phyloP scores from a whole-genome alignment of 495 filamentous ascomycete species.

The Lepraria neglecta region DNA sequence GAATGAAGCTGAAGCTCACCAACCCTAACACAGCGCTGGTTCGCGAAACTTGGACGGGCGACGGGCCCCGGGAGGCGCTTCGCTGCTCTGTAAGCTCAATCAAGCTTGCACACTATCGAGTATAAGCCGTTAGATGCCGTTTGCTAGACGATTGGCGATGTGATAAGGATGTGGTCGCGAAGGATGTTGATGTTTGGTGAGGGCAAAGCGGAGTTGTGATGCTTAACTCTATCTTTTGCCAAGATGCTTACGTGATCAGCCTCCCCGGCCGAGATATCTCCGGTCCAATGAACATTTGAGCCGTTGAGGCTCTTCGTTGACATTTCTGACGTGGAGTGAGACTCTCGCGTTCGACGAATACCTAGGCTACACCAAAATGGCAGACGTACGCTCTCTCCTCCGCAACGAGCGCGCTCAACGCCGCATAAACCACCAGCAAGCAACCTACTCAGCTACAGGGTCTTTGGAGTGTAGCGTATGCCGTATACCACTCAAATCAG shows the following conservation, averaged over 20 bases:
- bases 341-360: background rate
- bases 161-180: slow-evolving; percentile 3
- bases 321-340: background rate
- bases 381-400: slow-evolving; percentile 75
- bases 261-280: no score
- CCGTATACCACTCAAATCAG: slow-evolving; percentile 51
- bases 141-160: background rate
- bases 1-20: slow-evolving; percentile 11
- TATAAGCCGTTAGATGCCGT: background rate
- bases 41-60: background rate
- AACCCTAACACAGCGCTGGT: slow-evolving; percentile 12
- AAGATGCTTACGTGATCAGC: no score
- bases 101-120: background rate
- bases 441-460: slow-evolving; percentile 54
- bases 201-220: slow-evolving; percentile 11
- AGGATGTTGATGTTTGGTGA: background rate
- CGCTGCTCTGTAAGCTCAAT: slow-evolving; percentile 6
- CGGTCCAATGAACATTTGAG: no score
- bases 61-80: slow-evolving; percentile 4
- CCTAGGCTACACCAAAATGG: slow-evolving; percentile 46
- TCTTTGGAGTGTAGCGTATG: slow-evolving; percentile 56
- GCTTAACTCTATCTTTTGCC: no score
- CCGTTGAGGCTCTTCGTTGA: no score
- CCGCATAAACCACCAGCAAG: slow-evolving; percentile 61
- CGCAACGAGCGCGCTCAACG: slow-evolving; percentile 74